Base-by-base conservation (phyloP, 75 land plant species). In the Picea glauca region DNA sequence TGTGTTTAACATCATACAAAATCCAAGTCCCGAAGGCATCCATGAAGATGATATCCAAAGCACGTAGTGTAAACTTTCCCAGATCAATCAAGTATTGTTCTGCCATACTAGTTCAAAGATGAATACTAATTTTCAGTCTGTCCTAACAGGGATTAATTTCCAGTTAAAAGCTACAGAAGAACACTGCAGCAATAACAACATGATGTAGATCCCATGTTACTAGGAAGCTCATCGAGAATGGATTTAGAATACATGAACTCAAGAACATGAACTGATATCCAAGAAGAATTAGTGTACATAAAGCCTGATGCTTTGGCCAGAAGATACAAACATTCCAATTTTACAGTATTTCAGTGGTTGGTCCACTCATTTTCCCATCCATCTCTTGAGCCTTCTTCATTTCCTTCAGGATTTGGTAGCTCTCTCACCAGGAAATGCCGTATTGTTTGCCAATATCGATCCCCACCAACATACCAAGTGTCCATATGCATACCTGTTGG, bases 401-500 rank as follows among this genome's bases (percentile, higher is more conserved):
- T 40, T 68, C 13, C 58, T 31, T 78, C 13, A 5, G 32, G 15
- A 4, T 32, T 80, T 13, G 84, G 61, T 56, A 80, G 81, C 78
- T 81, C 50, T 58, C 85, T 62, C 59, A 86, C 85, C 68, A 94
- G 56, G 76, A 94, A 96, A 57, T 83, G 74, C 82, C 85, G 88
- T 60, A 96, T 81, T 23, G 85, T 68, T 56, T 84, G 83, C 98
- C 99, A 96, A 73, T 96, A 96, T 21, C 89, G 91, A 33, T 92
- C 99, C 17, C 95, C 99, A 77, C 93, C 97, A 72, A 88, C 63
- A 38, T 84, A 17, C 99, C 98, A 96, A 66, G 99, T 96, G 74
- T 96, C 99, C 99, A 96, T 96, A 75, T 96, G 99, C 98, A 91
- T 92, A 32, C 99, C 99, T 80, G 63, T 76, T 4, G 98, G 93